Conservation (phyloP, 2,329 filamentous ascomycete genomes). For the Monilinia aucupariae region DNA sequence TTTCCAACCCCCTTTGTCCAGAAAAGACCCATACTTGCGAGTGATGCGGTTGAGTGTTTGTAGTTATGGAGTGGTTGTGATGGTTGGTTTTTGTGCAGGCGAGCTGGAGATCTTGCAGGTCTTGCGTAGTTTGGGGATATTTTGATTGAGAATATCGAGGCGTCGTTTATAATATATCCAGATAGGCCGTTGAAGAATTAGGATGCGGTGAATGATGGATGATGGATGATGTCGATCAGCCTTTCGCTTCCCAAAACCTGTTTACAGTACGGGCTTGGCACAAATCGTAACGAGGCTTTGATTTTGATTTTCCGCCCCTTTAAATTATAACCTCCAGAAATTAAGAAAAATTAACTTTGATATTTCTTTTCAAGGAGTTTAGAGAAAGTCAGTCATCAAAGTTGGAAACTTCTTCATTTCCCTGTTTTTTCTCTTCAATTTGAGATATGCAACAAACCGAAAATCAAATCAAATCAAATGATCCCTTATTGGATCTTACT, state of each 20-base stretch:
- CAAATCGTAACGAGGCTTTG: neutral
- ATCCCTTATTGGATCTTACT: neutral
- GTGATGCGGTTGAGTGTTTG: neutral
- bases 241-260: constrained; percentile 10
- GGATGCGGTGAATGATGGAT: neutral
- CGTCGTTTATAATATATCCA: constrained; percentile 2
- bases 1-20: constrained; percentile 9
- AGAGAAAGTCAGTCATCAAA: neutral
- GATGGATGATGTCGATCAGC: neutral
- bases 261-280: constrained; percentile 11
- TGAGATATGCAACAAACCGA: constrained; percentile 6
- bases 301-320: constrained; percentile 2
- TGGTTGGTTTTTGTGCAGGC: neutral
- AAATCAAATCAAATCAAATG: neutral
- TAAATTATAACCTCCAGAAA: neutral
- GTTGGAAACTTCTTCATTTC: neutral
- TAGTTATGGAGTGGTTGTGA: neutral
- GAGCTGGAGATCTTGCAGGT: neutral
- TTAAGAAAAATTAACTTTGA: neutral
- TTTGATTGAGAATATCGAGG: neutral
- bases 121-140: neutral
- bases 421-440: neutral
- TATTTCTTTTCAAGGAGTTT: neutral
- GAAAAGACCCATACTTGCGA: constrained; percentile 6
- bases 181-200: neutral